These are phyloP conservation scores for Mycena galericulata DNA, from an alignment of 768 basidiomycete genomes.

Conservation along the genomic window DNA sequence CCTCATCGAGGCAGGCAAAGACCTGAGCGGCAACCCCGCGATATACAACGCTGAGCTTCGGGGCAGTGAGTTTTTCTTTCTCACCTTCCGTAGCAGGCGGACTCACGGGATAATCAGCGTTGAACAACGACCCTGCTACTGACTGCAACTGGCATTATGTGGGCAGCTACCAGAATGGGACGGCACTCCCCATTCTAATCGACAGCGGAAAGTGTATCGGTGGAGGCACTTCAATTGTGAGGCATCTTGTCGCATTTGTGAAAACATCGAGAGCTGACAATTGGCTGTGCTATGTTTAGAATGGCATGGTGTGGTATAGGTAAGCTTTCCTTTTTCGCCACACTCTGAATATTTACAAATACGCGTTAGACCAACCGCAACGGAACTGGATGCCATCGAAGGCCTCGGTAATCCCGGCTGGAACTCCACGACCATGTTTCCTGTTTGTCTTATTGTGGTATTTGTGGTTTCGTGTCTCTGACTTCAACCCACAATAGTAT, in stretches of 20 bases:
- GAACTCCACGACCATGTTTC: slow-evolving; percentile 22
- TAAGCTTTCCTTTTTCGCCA: background rate
- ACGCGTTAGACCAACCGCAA: background rate
- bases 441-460: background rate
- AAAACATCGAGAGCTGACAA: background rate
- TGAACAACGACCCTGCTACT: slow-evolving; percentile 22
- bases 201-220: slow-evolving; percentile 32
- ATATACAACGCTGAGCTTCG: slow-evolving; percentile 31
- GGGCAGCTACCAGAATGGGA: slow-evolving; percentile 19
- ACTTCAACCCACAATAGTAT: slow-evolving; percentile 5
- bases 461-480: background rate
- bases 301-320: slow-evolving; percentile 34
- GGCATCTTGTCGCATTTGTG: no score
- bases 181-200: slow-evolving; percentile 20
- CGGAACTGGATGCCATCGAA: slow-evolving; percentile 29
- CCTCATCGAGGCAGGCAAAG: slow-evolving; percentile 31
- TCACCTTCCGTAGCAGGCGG: background rate
- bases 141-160: slow-evolving; percentile 34
- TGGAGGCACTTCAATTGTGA: slow-evolving; percentile 27
- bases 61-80: slow-evolving; percentile 15
- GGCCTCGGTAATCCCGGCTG: slow-evolving; percentile 29
- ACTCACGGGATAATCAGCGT: background rate
- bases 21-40: slow-evolving; percentile 23
- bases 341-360: background rate
- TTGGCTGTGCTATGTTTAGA: slow-evolving; percentile 3